Base-by-base conservation (phyloP, 345 rosid genomes). In the Jatropha curcas region DNA sequence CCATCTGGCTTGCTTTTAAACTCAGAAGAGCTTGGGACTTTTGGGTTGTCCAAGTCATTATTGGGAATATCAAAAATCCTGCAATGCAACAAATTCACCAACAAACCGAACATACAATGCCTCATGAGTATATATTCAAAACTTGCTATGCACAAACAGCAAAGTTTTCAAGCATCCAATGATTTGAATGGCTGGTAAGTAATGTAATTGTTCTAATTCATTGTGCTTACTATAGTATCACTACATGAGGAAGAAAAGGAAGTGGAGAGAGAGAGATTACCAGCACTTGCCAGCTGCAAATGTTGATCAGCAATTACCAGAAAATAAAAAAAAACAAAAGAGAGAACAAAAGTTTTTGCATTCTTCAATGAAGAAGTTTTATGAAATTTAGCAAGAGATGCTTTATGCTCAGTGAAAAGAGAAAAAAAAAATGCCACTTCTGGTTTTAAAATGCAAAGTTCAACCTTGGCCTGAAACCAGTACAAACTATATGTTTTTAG, bases 1-100 rank as follows among this genome's bases (percentile, higher is more conserved):
- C 99, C 98, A 78, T 89, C 98, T 16, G 99, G 96, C 83, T 92
- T 95, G 79, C 84, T 89, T 74, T 92, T 88, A 67, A 89, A 73
- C 79, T 88, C 94, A 2, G 90, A 79, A 34, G 91, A 77, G 84
- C 86, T 83, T 13, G 88, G 75, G 5, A 85, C 69, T 70, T 83
- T 82, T 28, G 91, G 51, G 76, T 85, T 82, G 59, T 87, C 89
- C 78, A 87, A 83, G 77, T 92, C 91, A 41, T 79, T 68, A 28
- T 85, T 87, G 46, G 87, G 65, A n/a, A 88, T 73, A 79, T 91
- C 97, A 71, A 95, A 95, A 45, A 92, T 91, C 81, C 98, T 91
- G 84, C 79, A 82, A 46, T 5, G 13, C 45, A 33, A 2, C 31
- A 34, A 5, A 16, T 53, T 43, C 25, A 43, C 8, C 25, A 55